Percentiles rank a stretch among this genome's conserved stretches.
phyloP scores from a whole-genome alignment of 2,329 filamentous ascomycete genomes.

The Aspergillus japonicus region DNA sequence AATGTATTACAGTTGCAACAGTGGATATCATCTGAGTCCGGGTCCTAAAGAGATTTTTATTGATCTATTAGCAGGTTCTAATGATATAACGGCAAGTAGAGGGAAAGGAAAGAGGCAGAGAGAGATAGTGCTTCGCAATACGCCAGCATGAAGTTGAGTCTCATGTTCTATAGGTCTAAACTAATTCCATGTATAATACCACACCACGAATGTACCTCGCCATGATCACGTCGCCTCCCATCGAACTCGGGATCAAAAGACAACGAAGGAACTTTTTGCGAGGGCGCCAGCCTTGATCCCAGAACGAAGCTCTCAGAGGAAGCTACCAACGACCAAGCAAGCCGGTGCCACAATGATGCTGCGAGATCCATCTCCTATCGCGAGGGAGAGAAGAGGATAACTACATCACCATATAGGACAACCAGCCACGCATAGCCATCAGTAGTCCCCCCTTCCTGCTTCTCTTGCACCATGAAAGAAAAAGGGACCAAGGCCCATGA shows the following conservation, averaged over 20 bases:
- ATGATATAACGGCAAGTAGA: neutral
- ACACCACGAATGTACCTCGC: constrained; percentile 35
- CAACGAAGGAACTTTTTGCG: constrained; percentile 23
- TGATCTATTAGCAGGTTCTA: constrained; percentile 21
- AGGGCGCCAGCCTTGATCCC: constrained; percentile 19
- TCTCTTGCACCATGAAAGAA: constrained; percentile 1
- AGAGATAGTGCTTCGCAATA: neutral
- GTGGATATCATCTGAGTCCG: constrained; percentile 19
- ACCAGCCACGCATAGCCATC: neutral
- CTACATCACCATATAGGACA: constrained; percentile 15
- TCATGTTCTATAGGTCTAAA: neutral
- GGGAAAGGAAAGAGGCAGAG: neutral
- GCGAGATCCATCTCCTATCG: constrained; percentile 37
- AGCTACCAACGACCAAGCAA: neutral
- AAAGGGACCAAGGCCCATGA: constrained; percentile 24
- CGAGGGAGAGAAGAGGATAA: constrained; percentile 31
- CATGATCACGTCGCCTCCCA: constrained; percentile 34
- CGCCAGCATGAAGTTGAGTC: neutral
- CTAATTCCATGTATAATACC: neutral
- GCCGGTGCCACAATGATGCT: neutral
- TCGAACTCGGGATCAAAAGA: constrained; percentile 21
- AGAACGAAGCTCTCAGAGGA: constrained; percentile 14
- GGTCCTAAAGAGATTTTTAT: constrained; percentile 31
- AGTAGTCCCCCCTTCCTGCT: neutral
- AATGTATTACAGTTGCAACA: constrained; percentile 33